Conservation (phyloP, 2,329 filamentous ascomycete genomes). For the Thermomyces lanuginosus region DNA sequence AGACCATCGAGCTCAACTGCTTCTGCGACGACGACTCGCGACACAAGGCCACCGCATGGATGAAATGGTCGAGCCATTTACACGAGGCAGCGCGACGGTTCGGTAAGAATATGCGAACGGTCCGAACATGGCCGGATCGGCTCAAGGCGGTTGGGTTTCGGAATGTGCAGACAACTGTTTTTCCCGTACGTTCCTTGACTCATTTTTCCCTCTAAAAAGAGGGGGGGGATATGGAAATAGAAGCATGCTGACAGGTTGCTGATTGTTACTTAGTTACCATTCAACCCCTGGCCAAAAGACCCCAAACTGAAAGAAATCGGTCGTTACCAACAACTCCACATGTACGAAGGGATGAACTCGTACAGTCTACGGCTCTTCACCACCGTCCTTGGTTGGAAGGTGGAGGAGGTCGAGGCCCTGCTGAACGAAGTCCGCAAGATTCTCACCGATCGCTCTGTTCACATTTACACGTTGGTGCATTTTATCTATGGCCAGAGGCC, state of each 20-base stretch:
- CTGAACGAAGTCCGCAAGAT: conserved; percentile 18
- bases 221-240: too few species aligned
- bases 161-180: conserved; percentile 11
- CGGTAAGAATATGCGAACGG: conserved; percentile 11
- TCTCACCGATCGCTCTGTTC: conserved; percentile 15
- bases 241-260: not conserved
- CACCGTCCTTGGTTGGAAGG: conserved; percentile 14
- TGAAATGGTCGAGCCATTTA: conserved; percentile 9
- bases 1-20: conserved; percentile 7
- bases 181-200: conserved; percentile 9
- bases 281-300: conserved; percentile 25
- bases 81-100: conserved; percentile 10
- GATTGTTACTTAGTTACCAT: conserved; percentile 6
- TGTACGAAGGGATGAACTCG: conserved; percentile 11
- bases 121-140: conserved; percentile 8
- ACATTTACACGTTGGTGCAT: conserved; percentile 14
- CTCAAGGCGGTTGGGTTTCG: conserved; percentile 14
- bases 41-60: conserved; percentile 5
- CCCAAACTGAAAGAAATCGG: conserved; percentile 35
- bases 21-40: conserved; percentile 9
- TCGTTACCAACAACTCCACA: conserved; percentile 9
- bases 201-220: not conserved
- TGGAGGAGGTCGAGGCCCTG: conserved; percentile 17
- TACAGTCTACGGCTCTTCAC: conserved; percentile 16
- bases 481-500: conserved; percentile 8